Evolutionary conservation across 208 protist genomes (phyloP).

Genomic region (Wallacemonas collosoma): DNA sequence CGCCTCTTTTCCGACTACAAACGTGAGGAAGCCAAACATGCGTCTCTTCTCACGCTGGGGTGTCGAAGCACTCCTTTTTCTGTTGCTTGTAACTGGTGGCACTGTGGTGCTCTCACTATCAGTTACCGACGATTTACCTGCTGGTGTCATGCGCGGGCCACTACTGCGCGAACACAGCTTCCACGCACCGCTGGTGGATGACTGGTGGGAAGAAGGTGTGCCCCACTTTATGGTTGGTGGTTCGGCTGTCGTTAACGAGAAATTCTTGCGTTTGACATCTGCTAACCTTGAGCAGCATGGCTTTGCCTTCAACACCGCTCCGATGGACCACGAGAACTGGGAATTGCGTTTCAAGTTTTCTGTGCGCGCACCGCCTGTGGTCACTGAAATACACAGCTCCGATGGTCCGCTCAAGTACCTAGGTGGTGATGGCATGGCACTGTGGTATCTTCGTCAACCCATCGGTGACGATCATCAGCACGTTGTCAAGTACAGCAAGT

Average conservation of each 20-base stretch:
- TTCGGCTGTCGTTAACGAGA: slow-evolving; percentile 71
- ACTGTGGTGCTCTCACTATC: not conserved
- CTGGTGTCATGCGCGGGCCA: slow-evolving; percentile 57
- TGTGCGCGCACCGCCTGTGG: slow-evolving; percentile 56
- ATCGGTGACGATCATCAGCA: slow-evolving; percentile 86
- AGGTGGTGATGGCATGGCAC: slow-evolving; percentile 79
- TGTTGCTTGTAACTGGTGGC: not conserved
- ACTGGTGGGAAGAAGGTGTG: slow-evolving; percentile 90
- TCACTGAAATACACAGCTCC: slow-evolving; percentile 17
- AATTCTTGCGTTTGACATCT: slow-evolving; percentile 78
- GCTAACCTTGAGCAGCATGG: slow-evolving; percentile 72
- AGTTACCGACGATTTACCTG: slow-evolving; percentile 38
- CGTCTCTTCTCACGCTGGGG: not conserved
- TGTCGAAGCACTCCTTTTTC: slow-evolving; percentile 16
- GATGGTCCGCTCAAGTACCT: slow-evolving; percentile 36
- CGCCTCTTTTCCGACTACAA: no score
- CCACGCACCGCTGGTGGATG: slow-evolving; percentile 64
- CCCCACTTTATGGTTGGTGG: slow-evolving; percentile 89
- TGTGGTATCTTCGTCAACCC: slow-evolving; percentile 84
- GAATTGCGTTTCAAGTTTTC: slow-evolving; percentile 74
- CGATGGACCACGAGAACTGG: slow-evolving; percentile 76
- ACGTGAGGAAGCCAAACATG: not conserved
- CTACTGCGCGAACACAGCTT: slow-evolving; percentile 82
- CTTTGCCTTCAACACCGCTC: slow-evolving; percentile 82
- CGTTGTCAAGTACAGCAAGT: slow-evolving; percentile 78